phyloP scores from a whole-genome alignment of 2,329 filamentous ascomycete species.

The Leptosphaerulina australis region DNA sequence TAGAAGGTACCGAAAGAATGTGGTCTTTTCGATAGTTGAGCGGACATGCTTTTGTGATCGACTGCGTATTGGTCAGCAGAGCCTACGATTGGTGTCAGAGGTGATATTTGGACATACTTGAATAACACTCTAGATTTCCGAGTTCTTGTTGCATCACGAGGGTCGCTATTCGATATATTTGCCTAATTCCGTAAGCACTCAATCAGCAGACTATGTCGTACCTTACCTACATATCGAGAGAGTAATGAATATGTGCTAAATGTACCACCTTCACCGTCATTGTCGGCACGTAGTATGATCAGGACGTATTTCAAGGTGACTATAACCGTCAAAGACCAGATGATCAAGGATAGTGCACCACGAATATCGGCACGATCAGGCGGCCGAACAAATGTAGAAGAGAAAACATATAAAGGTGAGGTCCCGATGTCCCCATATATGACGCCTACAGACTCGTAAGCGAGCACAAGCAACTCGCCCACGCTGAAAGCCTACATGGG shows the following conservation, averaged over 20 bases:
- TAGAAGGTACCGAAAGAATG: slow-evolving; percentile 58
- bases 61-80: no score
- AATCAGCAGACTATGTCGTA: background rate
- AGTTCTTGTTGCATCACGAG: slow-evolving; percentile 61
- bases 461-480: slow-evolving; percentile 42
- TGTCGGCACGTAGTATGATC: slow-evolving; percentile 69
- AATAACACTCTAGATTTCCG: slow-evolving; percentile 37
- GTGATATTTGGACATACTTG: slow-evolving; percentile 46
- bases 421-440: slow-evolving; percentile 74
- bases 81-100: slow-evolving; percentile 59
- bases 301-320: slow-evolving; percentile 73
- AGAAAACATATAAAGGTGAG: slow-evolving; percentile 72
- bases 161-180: slow-evolving; percentile 66
- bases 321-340: slow-evolving; percentile 74
- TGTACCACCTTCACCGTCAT: slow-evolving; percentile 73
- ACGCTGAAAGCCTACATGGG: slow-evolving; percentile 35
- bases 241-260: slow-evolving; percentile 71
- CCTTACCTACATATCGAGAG: slow-evolving; percentile 56
- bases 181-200: slow-evolving; percentile 45
- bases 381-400: slow-evolving; percentile 66
- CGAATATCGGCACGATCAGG: slow-evolving; percentile 64
- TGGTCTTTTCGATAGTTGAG: slow-evolving; percentile 63
- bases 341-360: slow-evolving; percentile 69
- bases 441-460: slow-evolving; percentile 69
- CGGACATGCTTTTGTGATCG: slow-evolving; percentile 60